Evolutionary conservation across 495 filamentous ascomycete species (phyloP), one percentile per base, ranked within the genome.

Genomic region (Annulohypoxylon bovei): DNA sequence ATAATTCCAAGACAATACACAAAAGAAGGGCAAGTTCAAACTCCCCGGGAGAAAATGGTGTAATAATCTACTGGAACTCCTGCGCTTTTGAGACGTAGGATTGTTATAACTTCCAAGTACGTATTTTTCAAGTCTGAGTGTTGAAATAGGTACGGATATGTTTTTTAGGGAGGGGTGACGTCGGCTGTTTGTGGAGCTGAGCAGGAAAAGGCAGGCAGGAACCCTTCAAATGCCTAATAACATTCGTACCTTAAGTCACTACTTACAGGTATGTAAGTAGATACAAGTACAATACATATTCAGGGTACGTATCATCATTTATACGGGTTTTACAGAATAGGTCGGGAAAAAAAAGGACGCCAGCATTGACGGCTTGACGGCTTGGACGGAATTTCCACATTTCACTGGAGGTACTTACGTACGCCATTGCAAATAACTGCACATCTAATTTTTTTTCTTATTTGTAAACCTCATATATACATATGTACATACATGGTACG

Each of bases 121-220:
- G 42, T 57, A 52, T 18, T 22, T 57, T 25, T n/a, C 5, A 50
- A 63, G 40, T 62, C 32, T 49, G 64, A 67, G 56, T 40, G 47
- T 57, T 35, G 23, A 44, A 63, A 62, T 50, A n/a, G n/a, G n/a
- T n/a, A 62, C 27, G 35, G 54, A n/a, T 49, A 46, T 39, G 35
- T 58, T 40, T 58, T 40, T 50, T 42, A 20, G 46, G 60, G 60
- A 64, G 55, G 60, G 67, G 67, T 70, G 67, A 70, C 67, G 67
- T 70, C 67, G 67, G 67, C 67, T 40, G 54, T 52, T 40, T 58
- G 57, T 68, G 65, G 58, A 62, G 62, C 62, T 65, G 7, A 27
- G 20, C 27, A 46, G 27, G 42, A 50, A 50, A 56, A 42, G 52
- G 61, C 9, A 55, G 6, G 49, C 1, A 32, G 49, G 49, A 11